Base-by-base conservation (phyloP, 306 rosid genomes). In the Glycyrrhiza uralensis region DNA sequence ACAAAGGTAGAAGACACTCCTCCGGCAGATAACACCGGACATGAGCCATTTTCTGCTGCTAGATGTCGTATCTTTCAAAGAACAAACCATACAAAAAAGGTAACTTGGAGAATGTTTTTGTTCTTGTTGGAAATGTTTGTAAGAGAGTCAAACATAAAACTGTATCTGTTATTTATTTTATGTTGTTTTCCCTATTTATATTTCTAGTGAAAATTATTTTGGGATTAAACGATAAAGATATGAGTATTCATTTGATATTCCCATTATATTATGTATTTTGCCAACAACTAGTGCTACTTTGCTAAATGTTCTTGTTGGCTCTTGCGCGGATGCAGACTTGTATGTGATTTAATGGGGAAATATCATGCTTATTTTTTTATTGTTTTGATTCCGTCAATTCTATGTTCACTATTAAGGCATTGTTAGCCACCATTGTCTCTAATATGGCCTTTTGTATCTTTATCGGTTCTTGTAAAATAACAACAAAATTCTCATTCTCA, bases 21-120 rank as follows among this genome's bases (percentile, higher is more conserved):
- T 54, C 69, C 68, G 15, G 75, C 28, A 61, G 96, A 92, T 82
- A 46, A 84, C 49, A 36, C 78, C 2, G 87, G 75, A 65, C 80
- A 68, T 1, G 94, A 92, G 45, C 86, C 98, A 45, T 83, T 88
- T 69, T 90, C 91, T 69, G 86, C 96, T 74, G 92, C 98, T 44
- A 85, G 89, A 58, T 90, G 96, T 73, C 86, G 87, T 36, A 66
- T 92, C 76, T 92, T 76, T 78, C 85, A 60, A 84, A 87, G 98
- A 82, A 81, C 73, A 26, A 88, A 82, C 49, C 82, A 74, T 59
- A 64, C 74, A 52, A 88, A 87, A 81, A 85, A 92, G 96, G 98
- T 92, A 86, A 20, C 69, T 77, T 41, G 19, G 35, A 66, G 33
- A 24, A 42, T 15, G 5, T 7, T 28, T 42, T n/a, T 67, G 6